Conservation (phyloP, 1,284 basidiomycete species). For the Cystobasidium sp. region DNA sequence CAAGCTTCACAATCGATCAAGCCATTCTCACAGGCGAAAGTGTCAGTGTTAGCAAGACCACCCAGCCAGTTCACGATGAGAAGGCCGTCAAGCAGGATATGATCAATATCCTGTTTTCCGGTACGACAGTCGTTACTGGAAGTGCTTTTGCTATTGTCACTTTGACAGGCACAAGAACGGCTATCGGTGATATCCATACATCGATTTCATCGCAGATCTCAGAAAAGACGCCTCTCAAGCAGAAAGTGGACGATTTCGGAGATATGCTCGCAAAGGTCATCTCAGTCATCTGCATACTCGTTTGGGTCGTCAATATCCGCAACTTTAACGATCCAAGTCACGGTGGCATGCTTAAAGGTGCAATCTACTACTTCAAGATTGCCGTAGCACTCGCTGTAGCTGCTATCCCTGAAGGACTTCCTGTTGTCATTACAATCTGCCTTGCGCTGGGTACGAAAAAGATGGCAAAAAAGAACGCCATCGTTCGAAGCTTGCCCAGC, state of each 20-base stretch:
- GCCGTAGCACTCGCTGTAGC: conserved; percentile 94
- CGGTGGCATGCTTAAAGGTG: conserved; percentile 84
- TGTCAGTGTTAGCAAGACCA: conserved; percentile 78
- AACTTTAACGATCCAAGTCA: conserved; percentile 93
- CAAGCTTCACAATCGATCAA: conserved; percentile 89
- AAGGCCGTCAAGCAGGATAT: conserved; percentile 91
- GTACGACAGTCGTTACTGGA: conserved; percentile 91
- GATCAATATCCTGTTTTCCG: conserved; percentile 91
- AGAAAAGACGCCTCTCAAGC: conserved; percentile 92
- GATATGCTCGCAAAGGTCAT: conserved; percentile 95
- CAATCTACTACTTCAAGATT: conserved; percentile 97
- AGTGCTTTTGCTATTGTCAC: conserved; percentile 81
- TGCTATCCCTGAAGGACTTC: conserved; percentile 92
- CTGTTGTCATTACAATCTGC: conserved; percentile 95
- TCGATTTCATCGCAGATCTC: conserved; percentile 81
- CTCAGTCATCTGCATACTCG: conserved; percentile 88
- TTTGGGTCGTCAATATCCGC: conserved; percentile 92
- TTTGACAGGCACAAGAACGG: conserved; percentile 80
- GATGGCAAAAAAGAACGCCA: conserved; percentile 97
- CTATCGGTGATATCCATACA: conserved; percentile 92
- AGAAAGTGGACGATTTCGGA: conserved; percentile 94
- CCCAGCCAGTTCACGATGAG: conserved; percentile 68
- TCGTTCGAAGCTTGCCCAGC: conserved; percentile 91
- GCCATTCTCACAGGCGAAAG: conserved; percentile 94
- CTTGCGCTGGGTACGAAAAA: conserved; percentile 93